These are phyloP conservation scores for Phaeotremella skinneri DNA, from an alignment of 768 basidiomycete species.

Conservation along the genomic window DNA sequence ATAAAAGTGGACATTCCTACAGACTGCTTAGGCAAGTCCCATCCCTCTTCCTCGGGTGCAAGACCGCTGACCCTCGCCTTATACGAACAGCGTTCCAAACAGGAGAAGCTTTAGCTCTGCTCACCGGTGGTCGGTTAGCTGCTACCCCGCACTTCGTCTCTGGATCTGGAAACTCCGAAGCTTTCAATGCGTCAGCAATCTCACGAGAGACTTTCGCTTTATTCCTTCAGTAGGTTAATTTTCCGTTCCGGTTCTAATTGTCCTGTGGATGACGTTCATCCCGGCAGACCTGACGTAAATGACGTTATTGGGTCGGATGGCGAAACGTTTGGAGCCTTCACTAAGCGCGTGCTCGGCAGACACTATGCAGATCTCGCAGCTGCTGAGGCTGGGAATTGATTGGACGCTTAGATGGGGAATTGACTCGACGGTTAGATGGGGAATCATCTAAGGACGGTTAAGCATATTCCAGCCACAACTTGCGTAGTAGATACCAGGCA, in stretches of 20 bases:
- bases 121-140: constrained; percentile 72
- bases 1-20: constrained; percentile 81
- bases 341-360: constrained; percentile 69
- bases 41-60: background rate
- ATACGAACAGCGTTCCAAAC: constrained; percentile 80
- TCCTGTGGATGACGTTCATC: background rate
- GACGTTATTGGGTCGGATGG: constrained; percentile 64
- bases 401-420: background rate
- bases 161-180: constrained; percentile 58
- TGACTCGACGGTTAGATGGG: too few species aligned
- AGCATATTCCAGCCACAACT: too few species aligned
- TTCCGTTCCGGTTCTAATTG: background rate
- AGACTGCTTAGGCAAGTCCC: constrained; percentile 47
- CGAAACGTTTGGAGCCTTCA: constrained; percentile 86
- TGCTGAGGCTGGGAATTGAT: constrained; percentile 17
- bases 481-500: too few species aligned
- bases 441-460: too few species aligned
- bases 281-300: constrained; percentile 74
- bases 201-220: constrained; percentile 71
- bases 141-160: constrained; percentile 96
- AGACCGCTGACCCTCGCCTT: background rate
- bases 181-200: constrained; percentile 51
- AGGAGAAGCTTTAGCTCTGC: constrained; percentile 88
- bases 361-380: constrained; percentile 55
- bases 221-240: constrained; percentile 53